Base-by-base conservation (phyloP, 495 filamentous ascomycete genomes). In the Aspergillus incahuasiensis region DNA sequence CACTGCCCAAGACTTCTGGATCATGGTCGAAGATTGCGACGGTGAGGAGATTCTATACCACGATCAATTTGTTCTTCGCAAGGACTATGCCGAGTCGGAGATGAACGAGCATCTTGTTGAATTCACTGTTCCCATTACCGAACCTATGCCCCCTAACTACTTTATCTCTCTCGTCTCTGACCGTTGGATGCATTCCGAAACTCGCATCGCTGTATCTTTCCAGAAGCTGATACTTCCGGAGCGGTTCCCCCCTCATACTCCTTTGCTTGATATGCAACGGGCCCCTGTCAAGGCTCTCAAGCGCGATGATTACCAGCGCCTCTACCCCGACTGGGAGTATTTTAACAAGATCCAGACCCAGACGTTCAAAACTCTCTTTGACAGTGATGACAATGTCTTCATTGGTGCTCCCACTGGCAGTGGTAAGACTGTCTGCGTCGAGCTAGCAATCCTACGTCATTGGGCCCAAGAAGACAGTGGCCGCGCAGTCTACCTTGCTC, bases 281-380 rank as follows among this genome's bases (percentile, higher is more conserved):
- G 79, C 96, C 19, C 91, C 91, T 0, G 86, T 97, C 24, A 80
- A 88, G 22, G 91, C 91, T 1, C 69, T 99, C 48, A 97, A 97
- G 79, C 82, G 80, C 19, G 82, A 87, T 47, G 92, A 97, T 42
- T 96, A 84, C 62, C 79, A 86, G 51, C 78, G 80, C 18, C 76
- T 99, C 15, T 99, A 96, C 63, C 85, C 89, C 7, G 78, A 88
- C 34, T 95, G 89, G 86, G 80, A 86, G 39, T 83, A 85, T 43
- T 99, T 97, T 79, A 97, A 97, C 75, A 96, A 95, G 74, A 85
- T 97, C 18, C 95, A 99, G 64, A 97, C 92, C 3, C 94, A 99
- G 64, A 89, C 91, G 0, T 97, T 97, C 76, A 95, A 96, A 69
- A 87, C 89, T 0, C 80, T 99, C 2, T 96, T 87, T 65, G 84